These are phyloP conservation scores for Fusarium pseudograminearum DNA, from an alignment of 2,329 filamentous ascomycete genomes.

Conservation along the genomic window DNA sequence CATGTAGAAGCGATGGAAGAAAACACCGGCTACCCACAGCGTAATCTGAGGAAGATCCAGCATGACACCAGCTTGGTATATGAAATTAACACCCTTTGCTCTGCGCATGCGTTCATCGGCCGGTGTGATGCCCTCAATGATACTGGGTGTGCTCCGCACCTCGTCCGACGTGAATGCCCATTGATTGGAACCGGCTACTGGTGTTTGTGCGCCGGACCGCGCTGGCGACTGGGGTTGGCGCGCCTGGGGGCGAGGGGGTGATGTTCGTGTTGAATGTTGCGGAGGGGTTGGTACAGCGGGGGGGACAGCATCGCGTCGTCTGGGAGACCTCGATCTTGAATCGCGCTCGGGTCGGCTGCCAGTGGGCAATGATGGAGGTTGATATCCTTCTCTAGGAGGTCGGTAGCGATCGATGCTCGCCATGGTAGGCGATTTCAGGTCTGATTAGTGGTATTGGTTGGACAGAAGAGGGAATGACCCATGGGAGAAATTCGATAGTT, in stretches of 20 bases:
- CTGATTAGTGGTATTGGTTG: slow-evolving; percentile 42
- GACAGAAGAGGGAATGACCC: slow-evolving; percentile 35
- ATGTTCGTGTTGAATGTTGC: slow-evolving; percentile 65
- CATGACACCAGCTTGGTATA: slow-evolving; percentile 92
- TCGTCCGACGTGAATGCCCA: slow-evolving; percentile 93
- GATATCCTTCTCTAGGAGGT: slow-evolving; percentile 68
- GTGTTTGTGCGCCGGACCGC: slow-evolving; percentile 55
- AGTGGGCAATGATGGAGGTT: slow-evolving; percentile 62
- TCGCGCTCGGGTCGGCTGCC: slow-evolving; percentile 57
- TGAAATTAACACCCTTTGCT: slow-evolving; percentile 95
- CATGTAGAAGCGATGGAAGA: slow-evolving; percentile 98
- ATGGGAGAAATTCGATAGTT: slow-evolving; percentile 40
- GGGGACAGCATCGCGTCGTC: slow-evolving; percentile 65
- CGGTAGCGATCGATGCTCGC: slow-evolving; percentile 71
- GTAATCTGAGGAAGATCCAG: slow-evolving; percentile 93
- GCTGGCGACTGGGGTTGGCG: slow-evolving; percentile 59
- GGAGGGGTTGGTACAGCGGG: slow-evolving; percentile 73
- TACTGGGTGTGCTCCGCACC: slow-evolving; percentile 83
- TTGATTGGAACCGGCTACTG: slow-evolving; percentile 66
- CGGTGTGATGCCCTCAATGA: slow-evolving; percentile 81
- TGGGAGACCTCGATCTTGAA: slow-evolving; percentile 62
- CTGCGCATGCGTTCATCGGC: slow-evolving; percentile 83
- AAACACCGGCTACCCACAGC: slow-evolving; percentile 89
- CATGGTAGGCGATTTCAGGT: slow-evolving; percentile 56
- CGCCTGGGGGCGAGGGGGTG: slow-evolving; percentile 63